Evolutionary conservation across 768 basidiomycete species (phyloP).

Genomic region (Glaciozyma antarctica): DNA sequence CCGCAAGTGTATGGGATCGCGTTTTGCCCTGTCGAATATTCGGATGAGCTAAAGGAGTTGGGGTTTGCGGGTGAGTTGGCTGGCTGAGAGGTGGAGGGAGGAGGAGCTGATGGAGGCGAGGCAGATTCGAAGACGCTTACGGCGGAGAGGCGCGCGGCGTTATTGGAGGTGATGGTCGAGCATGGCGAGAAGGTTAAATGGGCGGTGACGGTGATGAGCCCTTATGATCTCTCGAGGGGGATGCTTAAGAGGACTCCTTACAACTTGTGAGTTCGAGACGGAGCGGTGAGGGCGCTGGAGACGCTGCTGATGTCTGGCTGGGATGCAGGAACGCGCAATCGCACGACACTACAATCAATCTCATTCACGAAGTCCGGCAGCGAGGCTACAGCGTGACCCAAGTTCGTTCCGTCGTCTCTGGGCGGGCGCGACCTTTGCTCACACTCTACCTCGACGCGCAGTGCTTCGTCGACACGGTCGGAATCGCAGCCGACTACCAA

Average conservation of each 20-base stretch:
- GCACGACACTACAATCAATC: constrained; percentile 75
- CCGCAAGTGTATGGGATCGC: constrained; percentile 94
- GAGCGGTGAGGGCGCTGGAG: too few species aligned
- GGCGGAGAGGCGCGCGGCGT: constrained; percentile 53
- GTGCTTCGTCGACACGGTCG: constrained; percentile 93
- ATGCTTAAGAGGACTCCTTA: constrained; percentile 77
- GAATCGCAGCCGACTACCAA: constrained; percentile 75
- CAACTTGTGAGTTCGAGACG: constrained; percentile 49
- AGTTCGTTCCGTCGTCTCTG: constrained; percentile 41
- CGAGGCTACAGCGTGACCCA: constrained; percentile 70
- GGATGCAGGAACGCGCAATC: constrained; percentile 59
- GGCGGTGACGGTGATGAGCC: constrained; percentile 53
- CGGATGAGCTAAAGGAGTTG: constrained; percentile 60
- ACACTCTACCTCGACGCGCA: constrained; percentile 36
- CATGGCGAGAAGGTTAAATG: constrained; percentile 35
- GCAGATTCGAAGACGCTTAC: constrained; percentile 88
- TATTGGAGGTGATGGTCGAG: constrained; percentile 62
- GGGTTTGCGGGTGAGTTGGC: constrained; percentile 76
- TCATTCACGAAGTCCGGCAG: constrained; percentile 78
- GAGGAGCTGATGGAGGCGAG: neutral
- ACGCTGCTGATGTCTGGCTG: neutral
- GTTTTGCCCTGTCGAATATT: constrained; percentile 74
- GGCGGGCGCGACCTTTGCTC: neutral
- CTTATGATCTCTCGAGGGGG: constrained; percentile 78
- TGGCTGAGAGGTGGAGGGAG: neutral